phyloP scores from a whole-genome alignment of 345 rosid genomes.

The Anastatica hierochuntica region DNA sequence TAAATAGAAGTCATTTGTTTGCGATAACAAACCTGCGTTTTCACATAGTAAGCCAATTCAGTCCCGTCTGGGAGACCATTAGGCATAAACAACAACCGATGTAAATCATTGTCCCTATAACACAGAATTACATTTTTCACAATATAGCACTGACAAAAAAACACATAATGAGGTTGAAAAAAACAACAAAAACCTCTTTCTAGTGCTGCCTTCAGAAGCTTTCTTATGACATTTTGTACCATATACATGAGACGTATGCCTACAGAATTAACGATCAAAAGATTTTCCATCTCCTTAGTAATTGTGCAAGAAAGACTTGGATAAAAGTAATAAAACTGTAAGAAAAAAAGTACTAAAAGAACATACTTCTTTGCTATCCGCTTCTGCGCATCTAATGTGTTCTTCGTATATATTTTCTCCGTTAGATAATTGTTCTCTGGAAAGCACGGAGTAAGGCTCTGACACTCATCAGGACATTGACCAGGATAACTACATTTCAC shows the following conservation, averaged over 20 bases:
- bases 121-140: constrained; percentile 2
- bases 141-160: constrained; percentile 1
- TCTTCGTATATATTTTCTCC: constrained; percentile 23
- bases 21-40: constrained; percentile 58
- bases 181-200: constrained; percentile 47
- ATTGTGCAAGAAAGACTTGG: background rate
- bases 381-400: constrained; percentile 31
- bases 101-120: constrained; percentile 89
- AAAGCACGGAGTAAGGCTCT: constrained; percentile 26
- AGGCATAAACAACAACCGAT: constrained; percentile 85
- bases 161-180: background rate
- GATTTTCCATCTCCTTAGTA: background rate
- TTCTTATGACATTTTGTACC: constrained; percentile 42
- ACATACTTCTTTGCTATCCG: constrained; percentile 45
- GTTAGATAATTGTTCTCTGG: constrained; percentile 23
- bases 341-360: constrained; percentile 1
- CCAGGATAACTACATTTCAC: constrained; percentile 33
- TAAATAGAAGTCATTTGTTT: background rate
- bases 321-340: background rate
- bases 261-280: constrained; percentile 23
- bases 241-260: constrained; percentile 35
- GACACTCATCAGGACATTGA: constrained; percentile 31
- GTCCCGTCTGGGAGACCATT: constrained; percentile 94
- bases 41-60: constrained; percentile 69
- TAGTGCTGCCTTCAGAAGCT: constrained; percentile 52